phyloP scores from a whole-genome alignment of 768 basidiomycete genomes.

The Trametes cinnabarina region DNA sequence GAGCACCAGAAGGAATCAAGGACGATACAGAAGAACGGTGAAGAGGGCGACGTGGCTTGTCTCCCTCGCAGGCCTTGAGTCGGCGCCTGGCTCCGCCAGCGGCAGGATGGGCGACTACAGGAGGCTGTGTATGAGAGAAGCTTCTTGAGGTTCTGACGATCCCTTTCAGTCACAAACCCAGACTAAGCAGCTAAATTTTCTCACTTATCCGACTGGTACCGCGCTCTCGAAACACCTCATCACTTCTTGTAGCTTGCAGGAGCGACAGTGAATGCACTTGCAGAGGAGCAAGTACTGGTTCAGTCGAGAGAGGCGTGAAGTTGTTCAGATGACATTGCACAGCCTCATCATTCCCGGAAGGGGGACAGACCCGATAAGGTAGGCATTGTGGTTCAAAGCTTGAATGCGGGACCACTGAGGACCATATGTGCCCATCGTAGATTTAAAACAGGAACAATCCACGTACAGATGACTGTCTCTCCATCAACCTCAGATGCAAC shows the following conservation, averaged over 20 bases:
- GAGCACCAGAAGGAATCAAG: not conserved
- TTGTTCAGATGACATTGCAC: not conserved
- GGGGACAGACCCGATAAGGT: not conserved
- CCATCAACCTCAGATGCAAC: too few species aligned
- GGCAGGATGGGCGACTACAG: not conserved
- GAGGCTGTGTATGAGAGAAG: constrained; percentile 12
- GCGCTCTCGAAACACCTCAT: too few species aligned
- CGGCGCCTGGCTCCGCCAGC: not conserved
- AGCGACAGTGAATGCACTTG: too few species aligned
- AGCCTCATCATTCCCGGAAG: not conserved
- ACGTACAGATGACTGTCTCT: too few species aligned
- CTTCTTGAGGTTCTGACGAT: constrained; percentile 12
- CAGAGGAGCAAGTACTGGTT: too few species aligned
- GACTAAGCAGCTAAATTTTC: not conserved
- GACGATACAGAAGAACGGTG: not conserved
- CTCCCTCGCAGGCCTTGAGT: not conserved
- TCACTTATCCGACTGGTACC: not conserved
- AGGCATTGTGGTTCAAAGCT: constrained; percentile 5
- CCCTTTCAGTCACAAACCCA: constrained; percentile 1
- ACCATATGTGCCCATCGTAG: too few species aligned
- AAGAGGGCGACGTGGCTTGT: not conserved
- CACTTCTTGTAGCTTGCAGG: too few species aligned
- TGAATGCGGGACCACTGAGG: constrained; percentile 5
- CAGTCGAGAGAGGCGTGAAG: too few species aligned
- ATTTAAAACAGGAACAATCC: too few species aligned